A percentile compares a stretch with the other conserved stretches of the same genome.
These are phyloP conservation scores for Butyriboletus loyo DNA, from an alignment of 768 basidiomycete species.

Conservation along the genomic window DNA sequence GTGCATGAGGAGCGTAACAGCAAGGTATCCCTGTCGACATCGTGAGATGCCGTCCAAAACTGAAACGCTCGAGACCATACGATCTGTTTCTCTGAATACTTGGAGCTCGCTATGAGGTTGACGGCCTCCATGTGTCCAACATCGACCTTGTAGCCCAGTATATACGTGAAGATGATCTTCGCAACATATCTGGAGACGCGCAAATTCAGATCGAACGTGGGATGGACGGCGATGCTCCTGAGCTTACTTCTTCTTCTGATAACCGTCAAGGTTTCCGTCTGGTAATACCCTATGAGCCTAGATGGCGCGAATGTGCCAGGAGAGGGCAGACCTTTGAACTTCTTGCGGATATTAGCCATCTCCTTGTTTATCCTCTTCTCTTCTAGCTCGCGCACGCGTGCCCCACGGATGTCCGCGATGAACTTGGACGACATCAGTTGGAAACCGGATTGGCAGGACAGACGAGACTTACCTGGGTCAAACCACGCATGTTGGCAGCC, in stretches of 20 bases:
- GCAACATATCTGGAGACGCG: conserved; percentile 76
- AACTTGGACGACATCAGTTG: conserved; percentile 53
- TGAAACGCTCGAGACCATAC: conserved; percentile 45
- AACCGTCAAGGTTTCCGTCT: conserved; percentile 87
- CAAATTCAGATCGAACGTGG: conserved; percentile 15
- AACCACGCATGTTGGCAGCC: conserved; percentile 89
- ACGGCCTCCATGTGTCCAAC: conserved; percentile 99
- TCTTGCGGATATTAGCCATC: conserved; percentile 99
- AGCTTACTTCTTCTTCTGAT: conserved; percentile 88
- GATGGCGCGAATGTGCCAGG: conserved; percentile 4
- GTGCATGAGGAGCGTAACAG: conserved; percentile 95
- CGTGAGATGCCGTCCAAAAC: background rate
- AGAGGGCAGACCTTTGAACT: conserved; percentile 79
- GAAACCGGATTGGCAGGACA: background rate
- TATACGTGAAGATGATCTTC: conserved; percentile 99
- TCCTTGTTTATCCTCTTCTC: conserved; percentile 99
- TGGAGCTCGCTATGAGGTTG: conserved; percentile 91
- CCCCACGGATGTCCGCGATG: conserved; percentile 98
- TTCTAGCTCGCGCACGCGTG: conserved; percentile 92
- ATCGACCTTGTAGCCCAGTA: conserved; percentile 98
- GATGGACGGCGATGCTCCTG: conserved; percentile 7
- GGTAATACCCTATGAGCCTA: conserved; percentile 5
- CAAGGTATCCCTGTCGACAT: conserved; percentile 82
- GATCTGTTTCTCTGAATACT: conserved; percentile 99
- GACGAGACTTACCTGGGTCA: conserved; percentile 71